phyloP scores from a whole-genome alignment of 352 stramenopile species.

The Globisporangium ultimum region DNA sequence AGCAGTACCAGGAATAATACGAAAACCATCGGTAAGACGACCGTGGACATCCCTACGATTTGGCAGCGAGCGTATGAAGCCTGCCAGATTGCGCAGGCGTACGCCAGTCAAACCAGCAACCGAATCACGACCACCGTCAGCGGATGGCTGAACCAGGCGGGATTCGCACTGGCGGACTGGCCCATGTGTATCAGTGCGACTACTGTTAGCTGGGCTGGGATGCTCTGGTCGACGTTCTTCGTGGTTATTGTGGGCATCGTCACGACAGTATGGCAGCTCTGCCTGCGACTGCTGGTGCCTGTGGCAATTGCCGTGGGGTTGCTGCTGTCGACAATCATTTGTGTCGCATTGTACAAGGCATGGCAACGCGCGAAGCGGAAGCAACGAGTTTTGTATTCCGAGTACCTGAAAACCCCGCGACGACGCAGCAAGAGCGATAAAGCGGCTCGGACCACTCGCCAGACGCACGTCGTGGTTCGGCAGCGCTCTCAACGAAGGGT shows the following conservation, averaged over 20 bases:
- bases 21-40: neutral
- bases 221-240: neutral
- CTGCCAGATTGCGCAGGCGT: neutral
- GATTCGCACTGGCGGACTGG: no score
- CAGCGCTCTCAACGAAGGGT: no score
- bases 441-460: no score
- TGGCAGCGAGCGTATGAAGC: neutral
- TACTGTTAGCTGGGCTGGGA: neutral
- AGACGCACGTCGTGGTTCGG: no score
- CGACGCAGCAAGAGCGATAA: neutral
- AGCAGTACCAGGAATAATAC: neutral
- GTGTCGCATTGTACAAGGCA: neutral
- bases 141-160: neutral
- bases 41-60: neutral
- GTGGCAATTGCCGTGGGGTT: neutral
- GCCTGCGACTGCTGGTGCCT: neutral
- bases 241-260: neutral
- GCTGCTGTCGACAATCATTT: neutral
- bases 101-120: neutral
- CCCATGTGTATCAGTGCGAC: neutral
- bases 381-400: conserved; percentile 9
- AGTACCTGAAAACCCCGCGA: conserved; percentile 4
- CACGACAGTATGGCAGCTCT: neutral
- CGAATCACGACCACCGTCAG: neutral
- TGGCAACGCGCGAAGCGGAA: conserved; percentile 9